These are phyloP conservation scores for Botrytis elliptica DNA, from an alignment of 2,329 filamentous ascomycete species.

Conservation along the genomic window DNA sequence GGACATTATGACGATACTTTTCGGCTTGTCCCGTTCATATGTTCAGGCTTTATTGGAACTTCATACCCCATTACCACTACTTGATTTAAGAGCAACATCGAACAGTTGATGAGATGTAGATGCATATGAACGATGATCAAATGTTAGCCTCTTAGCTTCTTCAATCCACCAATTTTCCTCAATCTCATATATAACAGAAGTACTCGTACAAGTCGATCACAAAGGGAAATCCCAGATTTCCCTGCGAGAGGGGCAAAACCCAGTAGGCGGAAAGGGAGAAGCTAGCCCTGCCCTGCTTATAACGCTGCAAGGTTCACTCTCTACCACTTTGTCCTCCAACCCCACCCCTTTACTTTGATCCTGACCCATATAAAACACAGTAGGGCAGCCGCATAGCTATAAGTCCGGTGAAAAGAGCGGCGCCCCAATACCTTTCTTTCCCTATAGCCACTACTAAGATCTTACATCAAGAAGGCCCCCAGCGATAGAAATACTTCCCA, in stretches of 20 bases:
- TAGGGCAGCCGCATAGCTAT: conserved; percentile 28
- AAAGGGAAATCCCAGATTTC: background rate
- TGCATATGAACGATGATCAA: background rate
- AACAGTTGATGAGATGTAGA: background rate
- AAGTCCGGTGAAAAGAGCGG: conserved; percentile 27
- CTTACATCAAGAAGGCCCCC: conserved; percentile 54
- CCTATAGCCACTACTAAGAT: conserved; percentile 26
- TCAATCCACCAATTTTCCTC: background rate
- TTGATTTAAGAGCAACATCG: background rate
- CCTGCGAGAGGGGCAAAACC: background rate
- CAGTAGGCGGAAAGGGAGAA: background rate
- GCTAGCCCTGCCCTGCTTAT: background rate
- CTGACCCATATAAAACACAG: background rate
- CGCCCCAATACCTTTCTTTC: conserved; percentile 24
- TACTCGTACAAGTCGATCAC: background rate
- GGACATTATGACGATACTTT: background rate
- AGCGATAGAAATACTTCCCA: conserved; percentile 70
- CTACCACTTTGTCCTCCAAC: conserved; percentile 10
- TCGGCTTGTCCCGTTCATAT: background rate
- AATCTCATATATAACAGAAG: background rate
- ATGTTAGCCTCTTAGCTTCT: background rate
- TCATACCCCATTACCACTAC: background rate
- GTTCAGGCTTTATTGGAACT: conserved; percentile 6
- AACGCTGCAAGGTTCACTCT: background rate
- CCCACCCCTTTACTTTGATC: conserved; percentile 7